phyloP scores from a whole-genome alignment of 345 rosid species.

The Salix udensis region DNA sequence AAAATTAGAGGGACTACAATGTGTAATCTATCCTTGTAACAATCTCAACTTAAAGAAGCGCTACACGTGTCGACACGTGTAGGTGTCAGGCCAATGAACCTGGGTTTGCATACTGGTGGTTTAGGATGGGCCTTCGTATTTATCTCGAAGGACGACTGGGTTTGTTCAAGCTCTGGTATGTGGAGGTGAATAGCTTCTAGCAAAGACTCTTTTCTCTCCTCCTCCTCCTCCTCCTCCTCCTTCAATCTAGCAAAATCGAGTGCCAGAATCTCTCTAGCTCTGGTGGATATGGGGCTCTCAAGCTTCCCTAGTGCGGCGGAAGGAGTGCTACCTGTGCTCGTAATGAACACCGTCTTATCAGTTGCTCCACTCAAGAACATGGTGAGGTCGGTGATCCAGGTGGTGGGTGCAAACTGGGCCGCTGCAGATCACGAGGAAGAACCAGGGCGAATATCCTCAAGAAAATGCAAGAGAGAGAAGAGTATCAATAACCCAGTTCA shows the following conservation, averaged over 20 bases:
- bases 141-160: not conserved
- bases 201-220: not conserved
- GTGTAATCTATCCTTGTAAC: not conserved
- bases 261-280: not conserved
- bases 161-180: not conserved
- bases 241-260: not conserved
- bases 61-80: conserved; percentile 48
- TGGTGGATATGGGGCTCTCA: conserved; percentile 60
- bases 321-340: conserved; percentile 63
- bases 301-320: conserved; percentile 55
- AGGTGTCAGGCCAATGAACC: conserved; percentile 12
- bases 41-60: conserved; percentile 8
- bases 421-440: conserved; percentile 10
- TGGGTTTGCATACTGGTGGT: conserved; percentile 22
- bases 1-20: not conserved
- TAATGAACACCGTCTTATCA: conserved; percentile 58
- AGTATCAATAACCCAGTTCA: conserved; percentile 51
- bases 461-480: conserved; percentile 31
- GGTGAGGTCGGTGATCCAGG: conserved; percentile 36
- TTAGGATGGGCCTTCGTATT: conserved; percentile 3
- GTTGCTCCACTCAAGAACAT: conserved; percentile 57
- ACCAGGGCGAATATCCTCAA: conserved; percentile 20
- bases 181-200: not conserved
- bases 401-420: conserved; percentile 12
- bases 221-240: not conserved